phyloP scores from a whole-genome alignment of 176 grass and related monocot species.

The Aegilops tauschii region DNA sequence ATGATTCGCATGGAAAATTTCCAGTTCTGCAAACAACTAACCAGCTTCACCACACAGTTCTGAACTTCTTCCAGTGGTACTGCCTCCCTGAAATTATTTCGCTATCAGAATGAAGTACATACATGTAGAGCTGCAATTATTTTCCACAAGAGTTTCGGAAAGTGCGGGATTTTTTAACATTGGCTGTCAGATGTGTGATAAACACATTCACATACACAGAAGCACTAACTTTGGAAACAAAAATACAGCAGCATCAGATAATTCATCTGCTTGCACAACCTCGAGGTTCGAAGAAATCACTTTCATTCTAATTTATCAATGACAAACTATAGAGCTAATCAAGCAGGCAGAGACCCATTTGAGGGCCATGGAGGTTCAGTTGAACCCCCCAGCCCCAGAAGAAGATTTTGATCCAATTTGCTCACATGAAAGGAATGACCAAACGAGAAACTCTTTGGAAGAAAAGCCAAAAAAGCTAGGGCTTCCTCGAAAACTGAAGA shows the following conservation, averaged over 20 bases:
- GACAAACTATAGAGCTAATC: not conserved
- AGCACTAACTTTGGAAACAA: not conserved
- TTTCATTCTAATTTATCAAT: not conserved
- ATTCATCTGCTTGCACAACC: not conserved
- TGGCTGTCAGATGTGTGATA: not conserved
- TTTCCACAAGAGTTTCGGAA: not conserved
- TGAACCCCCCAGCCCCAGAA: not conserved
- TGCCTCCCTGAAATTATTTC: not conserved
- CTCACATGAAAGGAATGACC: not conserved
- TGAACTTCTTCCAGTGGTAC: constrained; percentile 44
- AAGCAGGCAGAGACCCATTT: not conserved
- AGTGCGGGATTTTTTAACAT: not conserved
- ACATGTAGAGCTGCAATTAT: not conserved
- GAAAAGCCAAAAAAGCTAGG: not conserved
- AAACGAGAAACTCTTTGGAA: not conserved
- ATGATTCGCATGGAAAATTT: not conserved
- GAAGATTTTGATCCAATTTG: not conserved
- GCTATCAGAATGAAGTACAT: not conserved
- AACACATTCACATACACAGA: not conserved
- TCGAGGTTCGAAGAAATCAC: not conserved
- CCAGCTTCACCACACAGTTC: constrained; percentile 58
- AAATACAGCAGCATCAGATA: not conserved
- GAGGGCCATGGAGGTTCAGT: not conserved
- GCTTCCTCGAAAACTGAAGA: not conserved
- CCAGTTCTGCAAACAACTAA: constrained; percentile 27